phyloP scores from a whole-genome alignment of 2,329 filamentous ascomycete genomes.

The Lecanicillium sp. region DNA sequence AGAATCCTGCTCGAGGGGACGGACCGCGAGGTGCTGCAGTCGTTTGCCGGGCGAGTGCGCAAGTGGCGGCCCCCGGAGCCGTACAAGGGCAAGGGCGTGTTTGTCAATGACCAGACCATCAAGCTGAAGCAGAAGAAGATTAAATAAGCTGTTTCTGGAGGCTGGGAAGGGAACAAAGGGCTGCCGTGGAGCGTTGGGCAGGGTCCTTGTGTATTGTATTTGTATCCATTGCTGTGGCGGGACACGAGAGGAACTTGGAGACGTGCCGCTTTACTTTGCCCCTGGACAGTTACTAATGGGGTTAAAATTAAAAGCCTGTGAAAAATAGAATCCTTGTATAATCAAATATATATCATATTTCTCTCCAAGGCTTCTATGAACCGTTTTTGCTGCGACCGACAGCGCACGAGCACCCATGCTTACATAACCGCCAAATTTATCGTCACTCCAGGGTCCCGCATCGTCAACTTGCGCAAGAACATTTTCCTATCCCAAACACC shows the following conservation, averaged over 20 bases:
- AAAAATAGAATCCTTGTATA: background rate
- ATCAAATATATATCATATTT: constrained; percentile 5
- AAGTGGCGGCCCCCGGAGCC: constrained; percentile 89
- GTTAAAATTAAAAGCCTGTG: too few species aligned
- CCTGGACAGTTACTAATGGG: too few species aligned
- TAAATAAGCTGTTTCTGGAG: constrained; percentile 48
- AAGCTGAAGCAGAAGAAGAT: constrained; percentile 98
- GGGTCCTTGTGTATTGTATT: constrained; percentile 2
- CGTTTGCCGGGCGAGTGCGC: constrained; percentile 83
- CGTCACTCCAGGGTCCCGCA: too few species aligned
- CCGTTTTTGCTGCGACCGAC: constrained; percentile 1
- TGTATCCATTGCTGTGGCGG: too few species aligned
- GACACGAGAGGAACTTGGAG: too few species aligned
- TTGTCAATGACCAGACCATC: constrained; percentile 95
- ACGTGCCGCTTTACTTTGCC: too few species aligned
- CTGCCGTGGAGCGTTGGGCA: background rate
- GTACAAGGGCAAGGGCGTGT: constrained; percentile 99
- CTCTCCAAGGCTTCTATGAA: too few species aligned
- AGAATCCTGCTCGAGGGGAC: constrained; percentile 83
- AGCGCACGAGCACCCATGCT: background rate
- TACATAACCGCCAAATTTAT: too few species aligned
- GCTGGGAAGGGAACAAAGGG: background rate
- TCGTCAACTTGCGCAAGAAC: too few species aligned
- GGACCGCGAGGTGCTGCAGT: constrained; percentile 79
- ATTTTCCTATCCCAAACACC: too few species aligned